Percentiles rank a stretch among this genome's conserved stretches.
These are phyloP conservation scores for Termitomyces sp. DNA, from an alignment of 768 basidiomycete species.

Conservation along the genomic window DNA sequence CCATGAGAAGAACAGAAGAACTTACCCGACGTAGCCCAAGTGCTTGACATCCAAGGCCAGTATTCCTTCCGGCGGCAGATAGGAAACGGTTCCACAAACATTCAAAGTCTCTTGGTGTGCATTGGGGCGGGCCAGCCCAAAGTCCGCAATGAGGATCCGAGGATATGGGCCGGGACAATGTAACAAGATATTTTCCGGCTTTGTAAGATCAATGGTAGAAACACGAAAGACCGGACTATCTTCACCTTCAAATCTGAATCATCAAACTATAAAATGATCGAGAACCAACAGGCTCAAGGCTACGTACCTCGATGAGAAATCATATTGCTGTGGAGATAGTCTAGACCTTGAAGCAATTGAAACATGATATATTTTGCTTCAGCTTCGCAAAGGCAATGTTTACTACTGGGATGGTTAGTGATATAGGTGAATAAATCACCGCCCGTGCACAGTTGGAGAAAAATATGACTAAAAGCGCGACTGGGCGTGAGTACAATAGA, in stretches of 20 bases:
- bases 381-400: conserved; percentile 61
- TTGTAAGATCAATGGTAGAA: neutral
- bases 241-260: conserved; percentile 19
- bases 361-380: conserved; percentile 85
- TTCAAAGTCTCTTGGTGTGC: conserved; percentile 82
- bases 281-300: neutral
- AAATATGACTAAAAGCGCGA: conserved; percentile 56
- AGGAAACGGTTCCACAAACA: conserved; percentile 85
- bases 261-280: neutral
- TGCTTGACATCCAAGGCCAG: conserved; percentile 73
- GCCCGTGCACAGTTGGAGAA: conserved; percentile 82
- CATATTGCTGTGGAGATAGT: conserved; percentile 65
- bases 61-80: conserved; percentile 83
- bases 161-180: conserved; percentile 81
- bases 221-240: neutral
- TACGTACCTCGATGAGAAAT: conserved; percentile 75
- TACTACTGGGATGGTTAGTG: conserved; percentile 49
- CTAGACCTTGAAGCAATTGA: conserved; percentile 68
- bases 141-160: conserved; percentile 81
- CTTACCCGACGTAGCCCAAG: conserved; percentile 58
- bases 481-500: neutral
- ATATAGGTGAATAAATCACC: conserved; percentile 89
- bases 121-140: conserved; percentile 77
- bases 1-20: neutral
- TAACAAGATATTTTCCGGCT: conserved; percentile 86